Base-by-base conservation (phyloP, 352 stramenopile genomes). In the Plasmopara muralis region DNA sequence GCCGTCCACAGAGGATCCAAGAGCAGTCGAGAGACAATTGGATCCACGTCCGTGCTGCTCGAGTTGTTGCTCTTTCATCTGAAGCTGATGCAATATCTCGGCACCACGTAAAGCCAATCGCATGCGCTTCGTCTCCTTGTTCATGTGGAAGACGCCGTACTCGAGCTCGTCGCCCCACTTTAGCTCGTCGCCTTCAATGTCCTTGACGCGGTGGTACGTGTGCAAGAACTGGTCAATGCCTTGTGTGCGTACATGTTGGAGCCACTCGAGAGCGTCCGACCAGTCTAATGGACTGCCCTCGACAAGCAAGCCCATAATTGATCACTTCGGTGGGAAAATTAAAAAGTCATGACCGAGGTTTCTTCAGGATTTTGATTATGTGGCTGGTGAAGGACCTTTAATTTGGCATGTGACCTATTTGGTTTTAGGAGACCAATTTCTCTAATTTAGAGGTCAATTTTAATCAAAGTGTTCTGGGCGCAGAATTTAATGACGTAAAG, bases 131-230 rank as follows among this genome's bases (percentile, higher is more conserved):
- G 68, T 62, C 39, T 83, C 64, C 10, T 64, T 57, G 61, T 98
- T 94, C 60, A 98, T 74, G 49, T 94, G 78, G 78, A 99, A 98
- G 45, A 99, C 86, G 51, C 96, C 95, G 70, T 98, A 98, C 82
- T 99, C 97, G 64, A 99, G 95, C 72, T 99, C 96, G 77, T 99
- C 96, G 53, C 95, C 96, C 94, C 95, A 99, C 50, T 98, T 87
- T 43, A 99, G 78, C 64, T 96, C 90, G 69, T 98, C 90, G 45
- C 89, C 91, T 47, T 90, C 85, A 45, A 98, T 93, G 73, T 96
- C 87, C 68, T 98, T 98, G 18, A 98, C 89, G 53, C 90, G 85
- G 50, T 93, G 82, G 72, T 97, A 99, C 28, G 95, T 98, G 54
- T 96, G 95, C 50, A 99, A 78, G 68, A 99, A 99, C 77, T 99